A percentile compares a stretch with the other conserved stretches of the same genome.
phyloP scores from a whole-genome alignment of 2,329 filamentous ascomycete genomes.

The Monilinia polystroma region DNA sequence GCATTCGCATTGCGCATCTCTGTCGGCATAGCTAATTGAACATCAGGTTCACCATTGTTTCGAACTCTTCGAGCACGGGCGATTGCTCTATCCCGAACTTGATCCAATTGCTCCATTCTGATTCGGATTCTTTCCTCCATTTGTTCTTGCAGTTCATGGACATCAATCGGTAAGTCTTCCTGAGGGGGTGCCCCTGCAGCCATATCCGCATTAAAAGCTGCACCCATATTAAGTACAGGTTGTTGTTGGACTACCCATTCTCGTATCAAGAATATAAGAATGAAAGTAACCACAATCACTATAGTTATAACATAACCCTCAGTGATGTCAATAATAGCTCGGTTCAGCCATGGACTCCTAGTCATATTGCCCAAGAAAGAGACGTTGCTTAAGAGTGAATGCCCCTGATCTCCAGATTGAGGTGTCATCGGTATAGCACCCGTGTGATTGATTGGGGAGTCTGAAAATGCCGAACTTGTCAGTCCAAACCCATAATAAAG shows the following conservation, averaged over 20 bases:
- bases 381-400: slow-evolving; percentile 57
- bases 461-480: slow-evolving; percentile 23
- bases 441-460: slow-evolving; percentile 23
- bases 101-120: slow-evolving; percentile 25
- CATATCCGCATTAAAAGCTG: slow-evolving; percentile 53
- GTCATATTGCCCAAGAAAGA: slow-evolving; percentile 61
- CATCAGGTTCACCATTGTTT: neutral
- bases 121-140: slow-evolving; percentile 16
- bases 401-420: slow-evolving; percentile 24
- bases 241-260: slow-evolving; percentile 99
- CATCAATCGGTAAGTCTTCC: slow-evolving; percentile 21
- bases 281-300: slow-evolving; percentile 88
- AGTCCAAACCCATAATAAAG: slow-evolving; percentile 35
- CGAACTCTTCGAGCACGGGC: slow-evolving; percentile 23
- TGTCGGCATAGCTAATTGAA: neutral
- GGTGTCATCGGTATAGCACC: slow-evolving; percentile 21
- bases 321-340: slow-evolving; percentile 74
- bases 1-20: slow-evolving; percentile 1
- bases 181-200: slow-evolving; percentile 45
- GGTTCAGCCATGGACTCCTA: slow-evolving; percentile 69
- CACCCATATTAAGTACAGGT: slow-evolving; percentile 82
- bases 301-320: slow-evolving; percentile 95
- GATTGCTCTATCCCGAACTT: slow-evolving; percentile 7
- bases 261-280: slow-evolving; percentile 91
- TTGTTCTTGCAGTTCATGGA: slow-evolving; percentile 20